Evolutionary conservation across 345 rosid species (phyloP).

Genomic region (Aethionema arabicum): DNA sequence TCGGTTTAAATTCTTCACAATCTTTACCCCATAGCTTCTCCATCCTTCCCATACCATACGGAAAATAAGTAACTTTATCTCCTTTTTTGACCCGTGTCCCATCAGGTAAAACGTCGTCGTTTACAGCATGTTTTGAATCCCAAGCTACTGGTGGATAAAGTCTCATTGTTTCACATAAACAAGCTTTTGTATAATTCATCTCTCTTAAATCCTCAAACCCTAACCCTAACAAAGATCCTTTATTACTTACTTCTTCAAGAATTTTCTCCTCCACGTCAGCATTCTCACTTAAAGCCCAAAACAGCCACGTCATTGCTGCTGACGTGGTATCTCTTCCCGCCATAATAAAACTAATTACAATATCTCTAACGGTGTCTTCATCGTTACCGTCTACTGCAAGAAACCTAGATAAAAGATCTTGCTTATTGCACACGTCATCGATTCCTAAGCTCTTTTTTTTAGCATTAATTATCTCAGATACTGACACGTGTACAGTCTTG

Average conservation of each 20-base stretch:
- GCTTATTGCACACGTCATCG: conserved; percentile 16
- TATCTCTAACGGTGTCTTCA: conserved; percentile 58
- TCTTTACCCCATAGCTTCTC: conserved; percentile 67
- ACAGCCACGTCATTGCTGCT: conserved; percentile 71
- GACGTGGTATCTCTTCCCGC: conserved; percentile 79
- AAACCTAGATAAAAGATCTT: conserved; percentile 55
- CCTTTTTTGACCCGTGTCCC: conserved; percentile 57
- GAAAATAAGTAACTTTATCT: conserved; percentile 56
- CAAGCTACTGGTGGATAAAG: conserved; percentile 77
- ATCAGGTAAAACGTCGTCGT: conserved; percentile 58
- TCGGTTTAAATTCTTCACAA: conserved; percentile 61
- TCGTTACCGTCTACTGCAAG: conserved; percentile 41
- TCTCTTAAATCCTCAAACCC: conserved; percentile 47
- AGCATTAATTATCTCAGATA: conserved; percentile 41
- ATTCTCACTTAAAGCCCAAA: conserved; percentile 55
- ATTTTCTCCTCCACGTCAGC: conserved; percentile 36
- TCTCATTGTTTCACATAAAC: conserved; percentile 66
- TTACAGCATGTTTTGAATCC: conserved; percentile 62
- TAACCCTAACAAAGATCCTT: conserved; percentile 17
- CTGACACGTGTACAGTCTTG: conserved; percentile 37
- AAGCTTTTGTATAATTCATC: conserved; percentile 54
- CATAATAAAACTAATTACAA: conserved; percentile 58
- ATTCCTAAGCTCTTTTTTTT: conserved; percentile 36
- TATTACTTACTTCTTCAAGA: conserved; percentile 36
- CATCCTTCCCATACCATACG: conserved; percentile 84